Base-by-base conservation (phyloP, 768 basidiomycete species). In the Calvatia gigantea region DNA sequence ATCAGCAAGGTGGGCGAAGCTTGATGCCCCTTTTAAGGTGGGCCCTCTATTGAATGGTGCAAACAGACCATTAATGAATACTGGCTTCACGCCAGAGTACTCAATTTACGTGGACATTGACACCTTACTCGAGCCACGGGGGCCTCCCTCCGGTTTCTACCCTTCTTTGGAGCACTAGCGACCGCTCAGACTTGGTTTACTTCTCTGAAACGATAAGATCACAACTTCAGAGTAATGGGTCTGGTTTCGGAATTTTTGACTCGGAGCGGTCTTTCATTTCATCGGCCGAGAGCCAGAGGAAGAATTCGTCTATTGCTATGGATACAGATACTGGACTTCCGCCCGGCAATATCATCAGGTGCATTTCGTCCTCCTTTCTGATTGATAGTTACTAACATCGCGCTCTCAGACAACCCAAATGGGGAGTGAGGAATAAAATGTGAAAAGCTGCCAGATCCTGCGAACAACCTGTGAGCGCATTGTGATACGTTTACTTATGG, bases 401-500 rank as follows among this genome's bases (percentile, higher is more conserved):
- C 44, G 15, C n/a, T 23, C 25, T 12, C 45, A 74, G 74, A 37
- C 70, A 69, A 57, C 71, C 74, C 14, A 62, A 69, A 54, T 75
- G 75, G 75, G 74, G 75, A 0, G 65, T 73, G 15, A 64, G 74
- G n/a, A 71, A n/a, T 70, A 2, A 67, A 65, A 27, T 77, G 74
- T 57, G 51, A 60, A 11, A 70, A 67, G 39, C 59, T 74, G 12
- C 63, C 71, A 3, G 60, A 71, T 42, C 54, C 61, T 2, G 39
- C 59, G 3, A 51, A 53, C 4, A 70, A 72, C 38, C 62, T 74
- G 74, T 73, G 54, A 29, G 69, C n/a, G n/a, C n/a, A n/a, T n/a
- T 61, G 25, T 35, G 38, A 21, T 39, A n/a, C 9, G n/a, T 33
- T 15, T 23, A 7, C 45, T 8, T 44, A 9, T 12, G 17, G 14